Conservation (phyloP, 306 rosid genomes). For the Prunus armeniaca region DNA sequence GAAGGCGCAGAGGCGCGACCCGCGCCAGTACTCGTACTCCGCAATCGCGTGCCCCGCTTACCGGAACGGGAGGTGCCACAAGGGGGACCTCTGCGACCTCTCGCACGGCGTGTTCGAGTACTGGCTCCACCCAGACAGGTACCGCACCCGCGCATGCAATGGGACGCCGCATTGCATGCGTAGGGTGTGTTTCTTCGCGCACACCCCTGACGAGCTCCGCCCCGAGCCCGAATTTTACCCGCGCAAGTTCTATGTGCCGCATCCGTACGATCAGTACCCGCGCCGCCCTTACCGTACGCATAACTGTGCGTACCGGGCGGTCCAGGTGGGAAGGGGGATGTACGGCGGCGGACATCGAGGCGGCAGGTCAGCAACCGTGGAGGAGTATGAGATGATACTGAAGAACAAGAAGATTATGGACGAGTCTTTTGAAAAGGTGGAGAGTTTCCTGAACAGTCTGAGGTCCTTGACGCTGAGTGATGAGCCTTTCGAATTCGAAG, state of each 20-base stretch:
- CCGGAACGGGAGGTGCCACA: constrained; percentile 37
- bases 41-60: constrained; percentile 41
- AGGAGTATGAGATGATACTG: background rate
- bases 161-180: constrained; percentile 22
- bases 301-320: background rate
- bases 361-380: background rate
- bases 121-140: constrained; percentile 49
- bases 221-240: constrained; percentile 12
- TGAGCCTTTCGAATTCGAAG: background rate
- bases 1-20: constrained; percentile 58
- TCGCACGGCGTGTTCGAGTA: constrained; percentile 61
- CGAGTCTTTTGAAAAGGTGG: constrained; percentile 5
- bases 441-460: constrained; percentile 26
- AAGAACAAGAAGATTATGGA: background rate
- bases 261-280: background rate
- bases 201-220: constrained; percentile 42
- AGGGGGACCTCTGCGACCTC: constrained; percentile 41
- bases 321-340: background rate
- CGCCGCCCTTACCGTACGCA: background rate
- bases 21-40: constrained; percentile 27
- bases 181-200: constrained; percentile 57
- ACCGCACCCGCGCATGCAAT: background rate
- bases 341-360: background rate
- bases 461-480: constrained; percentile 29
- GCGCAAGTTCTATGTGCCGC: background rate